phyloP scores from a whole-genome alignment of 2,329 filamentous ascomycete species.

The Didymosphaeria variabile region DNA sequence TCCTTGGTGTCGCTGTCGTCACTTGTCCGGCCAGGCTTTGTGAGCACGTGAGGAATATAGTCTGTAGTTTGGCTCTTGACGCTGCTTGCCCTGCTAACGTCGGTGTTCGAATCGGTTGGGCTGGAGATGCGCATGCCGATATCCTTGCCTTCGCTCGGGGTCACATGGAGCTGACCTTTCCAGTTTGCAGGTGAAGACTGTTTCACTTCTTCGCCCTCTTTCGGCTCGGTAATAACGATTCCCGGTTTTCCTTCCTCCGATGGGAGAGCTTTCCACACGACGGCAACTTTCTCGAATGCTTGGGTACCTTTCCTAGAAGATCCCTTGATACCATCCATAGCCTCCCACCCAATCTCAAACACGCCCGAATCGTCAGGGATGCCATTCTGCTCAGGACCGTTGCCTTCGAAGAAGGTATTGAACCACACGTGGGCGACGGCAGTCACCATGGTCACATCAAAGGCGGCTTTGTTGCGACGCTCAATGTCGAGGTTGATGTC shows the following conservation, averaged over 20 bases:
- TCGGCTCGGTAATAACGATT: constrained; percentile 70
- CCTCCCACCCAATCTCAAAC: constrained; percentile 76
- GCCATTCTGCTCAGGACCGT: constrained; percentile 73
- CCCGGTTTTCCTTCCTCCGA: constrained; percentile 40
- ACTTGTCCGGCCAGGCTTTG: constrained; percentile 36
- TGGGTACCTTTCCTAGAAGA: constrained; percentile 81
- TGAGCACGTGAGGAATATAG: constrained; percentile 35
- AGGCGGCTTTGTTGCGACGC: constrained; percentile 79
- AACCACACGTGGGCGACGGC: constrained; percentile 97
- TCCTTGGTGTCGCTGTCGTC: constrained; percentile 50
- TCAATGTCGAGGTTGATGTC: constrained; percentile 93
- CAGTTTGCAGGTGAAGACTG: constrained; percentile 78
- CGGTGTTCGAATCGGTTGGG: constrained; percentile 65
- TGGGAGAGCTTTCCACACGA: constrained; percentile 76
- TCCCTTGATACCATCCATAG: constrained; percentile 95
- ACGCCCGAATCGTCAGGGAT: constrained; percentile 73
- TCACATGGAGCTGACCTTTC: constrained; percentile 63
- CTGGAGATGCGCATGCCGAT: constrained; percentile 74
- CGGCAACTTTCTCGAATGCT: constrained; percentile 81
- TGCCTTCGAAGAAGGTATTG: constrained; percentile 91
- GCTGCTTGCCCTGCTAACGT: constrained; percentile 78
- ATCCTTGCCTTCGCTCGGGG: constrained; percentile 64
- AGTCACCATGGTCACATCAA: constrained; percentile 86
- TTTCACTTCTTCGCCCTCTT: constrained; percentile 71
- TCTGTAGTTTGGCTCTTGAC: constrained; percentile 57